A percentile compares a stretch with the other conserved stretches of the same genome.
Evolutionary conservation across 2,329 filamentous ascomycete genomes (phyloP).

Genomic region (Emmonsia crescens): DNA sequence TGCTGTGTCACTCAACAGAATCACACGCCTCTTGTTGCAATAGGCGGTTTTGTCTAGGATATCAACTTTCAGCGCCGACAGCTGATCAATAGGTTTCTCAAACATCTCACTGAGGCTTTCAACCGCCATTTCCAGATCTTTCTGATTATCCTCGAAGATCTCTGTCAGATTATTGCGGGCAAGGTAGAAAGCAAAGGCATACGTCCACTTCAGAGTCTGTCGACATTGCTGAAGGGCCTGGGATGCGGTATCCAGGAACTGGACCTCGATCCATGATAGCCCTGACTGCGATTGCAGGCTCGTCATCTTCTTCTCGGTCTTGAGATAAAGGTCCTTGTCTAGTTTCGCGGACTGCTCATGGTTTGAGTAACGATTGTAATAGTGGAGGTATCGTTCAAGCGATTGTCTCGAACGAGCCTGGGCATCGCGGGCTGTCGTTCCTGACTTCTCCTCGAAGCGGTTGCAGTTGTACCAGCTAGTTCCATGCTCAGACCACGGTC

Average conservation of each 20-base stretch:
- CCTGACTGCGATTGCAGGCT: conserved; percentile 85
- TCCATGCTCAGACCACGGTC: conserved; percentile 93
- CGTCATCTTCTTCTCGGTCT: conserved; percentile 99
- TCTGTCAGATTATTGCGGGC: conserved; percentile 88
- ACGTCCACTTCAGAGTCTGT: conserved; percentile 99
- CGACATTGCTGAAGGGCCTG: conserved; percentile 90
- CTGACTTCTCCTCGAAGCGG: conserved; percentile 91
- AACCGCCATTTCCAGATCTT: conserved; percentile 93
- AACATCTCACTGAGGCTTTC: conserved; percentile 99
- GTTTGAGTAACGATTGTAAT: conserved; percentile 98
- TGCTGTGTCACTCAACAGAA: conserved; percentile 83
- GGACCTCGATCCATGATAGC: conserved; percentile 98
- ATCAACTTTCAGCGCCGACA: conserved; percentile 81
- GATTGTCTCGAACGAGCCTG: conserved; percentile 85
- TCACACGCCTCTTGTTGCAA: conserved; percentile 83
- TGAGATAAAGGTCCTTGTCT: conserved; percentile 89
- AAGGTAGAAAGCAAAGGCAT: conserved; percentile 97
- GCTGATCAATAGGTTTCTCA: conserved; percentile 83
- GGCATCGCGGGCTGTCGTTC: conserved; percentile 76
- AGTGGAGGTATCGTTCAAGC: conserved; percentile 91
- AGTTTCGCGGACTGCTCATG: conserved; percentile 95
- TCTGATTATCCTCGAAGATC: conserved; percentile 98
- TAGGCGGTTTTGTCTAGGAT: conserved; percentile 99
- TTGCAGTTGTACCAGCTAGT: conserved; percentile 99
- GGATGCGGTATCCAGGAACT: conserved; percentile 87